Percentiles rank a stretch among this genome's conserved stretches.
These are phyloP conservation scores for Sporothrix mexicana DNA, from an alignment of 2,329 filamentous ascomycete species.

Conservation along the genomic window DNA sequence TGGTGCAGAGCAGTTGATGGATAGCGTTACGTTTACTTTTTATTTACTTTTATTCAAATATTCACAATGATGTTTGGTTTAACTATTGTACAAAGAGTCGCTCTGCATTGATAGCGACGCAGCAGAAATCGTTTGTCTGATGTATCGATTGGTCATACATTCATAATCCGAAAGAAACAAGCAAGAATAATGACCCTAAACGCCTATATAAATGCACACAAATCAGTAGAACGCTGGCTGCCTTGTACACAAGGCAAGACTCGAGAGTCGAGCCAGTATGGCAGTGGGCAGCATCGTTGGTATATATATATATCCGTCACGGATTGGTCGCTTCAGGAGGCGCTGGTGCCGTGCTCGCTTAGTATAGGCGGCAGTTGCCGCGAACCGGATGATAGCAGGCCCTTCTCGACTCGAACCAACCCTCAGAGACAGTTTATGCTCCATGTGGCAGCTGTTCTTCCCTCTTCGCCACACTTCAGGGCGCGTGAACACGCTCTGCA, in stretches of 20 bases:
- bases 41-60: not conserved
- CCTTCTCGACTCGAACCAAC: too few relatives aligned
- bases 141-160: not conserved
- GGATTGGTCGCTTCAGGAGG: not conserved
- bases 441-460: too few relatives aligned
- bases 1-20: not conserved
- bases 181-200: not conserved
- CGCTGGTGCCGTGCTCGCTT: not conserved
- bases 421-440: too few relatives aligned
- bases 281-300: not conserved
- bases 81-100: not conserved
- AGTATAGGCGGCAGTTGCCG: not conserved
- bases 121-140: not conserved
- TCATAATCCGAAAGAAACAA: too few relatives aligned
- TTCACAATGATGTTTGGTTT: not conserved
- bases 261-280: not conserved
- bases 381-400: not conserved
- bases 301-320: not conserved
- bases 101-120: not conserved
- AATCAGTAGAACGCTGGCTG: not conserved
- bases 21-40: not conserved
- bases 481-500: slow-evolving; percentile 40
- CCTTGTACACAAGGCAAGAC: not conserved
- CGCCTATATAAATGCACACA: not conserved
- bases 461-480: slow-evolving; percentile 40